Percentiles rank a stretch among this genome's conserved stretches.
phyloP scores from a whole-genome alignment of 106 monocot genomes.

The Phalaenopsis equestris region DNA sequence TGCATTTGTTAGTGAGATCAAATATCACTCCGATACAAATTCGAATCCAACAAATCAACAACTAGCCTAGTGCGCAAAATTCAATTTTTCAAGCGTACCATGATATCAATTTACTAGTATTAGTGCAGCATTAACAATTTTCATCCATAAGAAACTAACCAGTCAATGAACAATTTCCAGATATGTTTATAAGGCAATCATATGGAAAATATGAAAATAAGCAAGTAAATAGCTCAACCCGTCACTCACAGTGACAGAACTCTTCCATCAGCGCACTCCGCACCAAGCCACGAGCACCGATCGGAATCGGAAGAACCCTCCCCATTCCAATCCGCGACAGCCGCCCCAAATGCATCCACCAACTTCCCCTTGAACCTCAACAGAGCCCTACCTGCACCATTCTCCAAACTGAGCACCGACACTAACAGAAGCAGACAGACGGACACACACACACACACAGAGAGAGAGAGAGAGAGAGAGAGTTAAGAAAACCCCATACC shows the following conservation, averaged over 20 bases:
- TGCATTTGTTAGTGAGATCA: too few species aligned
- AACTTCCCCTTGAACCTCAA: slow-evolving; percentile 36
- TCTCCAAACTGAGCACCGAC: neutral
- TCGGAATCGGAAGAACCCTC: slow-evolving; percentile 13
- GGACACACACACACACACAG: neutral
- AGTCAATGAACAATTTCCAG: neutral
- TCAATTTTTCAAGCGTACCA: neutral
- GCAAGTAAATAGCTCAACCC: neutral
- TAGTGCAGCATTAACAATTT: neutral
- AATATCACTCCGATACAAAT: too few species aligned
- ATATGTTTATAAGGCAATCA: neutral
- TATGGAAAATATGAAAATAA: neutral
- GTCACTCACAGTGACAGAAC: slow-evolving; percentile 39
- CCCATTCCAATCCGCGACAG: slow-evolving; percentile 28
- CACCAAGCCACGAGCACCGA: slow-evolving; percentile 43
- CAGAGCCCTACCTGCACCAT: slow-evolving; percentile 34
- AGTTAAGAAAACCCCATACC: slow-evolving; percentile 14
- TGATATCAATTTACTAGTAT: neutral
- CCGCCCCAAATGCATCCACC: slow-evolving; percentile 34
- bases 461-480: neutral
- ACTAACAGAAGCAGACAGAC: too few species aligned
- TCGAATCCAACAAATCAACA: too few species aligned
- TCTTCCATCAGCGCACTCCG: slow-evolving; percentile 40
- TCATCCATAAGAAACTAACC: neutral
- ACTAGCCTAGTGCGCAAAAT: too few species aligned